Evolutionary conservation across 2,329 filamentous ascomycete species (phyloP).

Genomic region (Gnomoniopsis smithogilvyi): DNA sequence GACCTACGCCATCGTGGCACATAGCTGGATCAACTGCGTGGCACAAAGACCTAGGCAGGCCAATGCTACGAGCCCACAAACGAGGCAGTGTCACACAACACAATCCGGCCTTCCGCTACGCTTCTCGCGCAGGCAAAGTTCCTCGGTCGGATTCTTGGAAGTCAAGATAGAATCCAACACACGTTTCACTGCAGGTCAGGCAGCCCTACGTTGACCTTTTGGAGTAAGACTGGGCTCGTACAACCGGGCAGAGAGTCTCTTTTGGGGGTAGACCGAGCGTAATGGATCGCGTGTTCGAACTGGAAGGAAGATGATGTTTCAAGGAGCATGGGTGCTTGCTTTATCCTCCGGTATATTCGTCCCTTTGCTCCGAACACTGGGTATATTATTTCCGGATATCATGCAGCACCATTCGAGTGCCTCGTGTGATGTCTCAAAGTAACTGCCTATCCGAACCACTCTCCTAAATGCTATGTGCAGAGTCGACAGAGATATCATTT

Average conservation of each 20-base stretch:
- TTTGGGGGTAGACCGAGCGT: not conserved
- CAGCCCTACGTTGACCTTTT: not conserved
- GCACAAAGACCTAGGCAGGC: slow-evolving; percentile 10
- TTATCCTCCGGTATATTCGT: not conserved
- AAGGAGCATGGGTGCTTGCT: not conserved
- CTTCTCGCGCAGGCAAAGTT: not conserved
- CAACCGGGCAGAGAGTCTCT: not conserved
- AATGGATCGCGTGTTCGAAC: not conserved
- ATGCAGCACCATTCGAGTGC: no score
- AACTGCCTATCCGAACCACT: no score
- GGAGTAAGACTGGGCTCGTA: not conserved
- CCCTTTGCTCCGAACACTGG: not conserved
- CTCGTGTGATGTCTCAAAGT: no score
- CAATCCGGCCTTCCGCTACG: not conserved
- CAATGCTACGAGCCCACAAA: slow-evolving; percentile 18
- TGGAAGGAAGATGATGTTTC: not conserved
- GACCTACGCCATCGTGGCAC: slow-evolving; percentile 18
- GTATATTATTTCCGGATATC: no score
- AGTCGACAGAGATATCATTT: not conserved
- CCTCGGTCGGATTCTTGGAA: not conserved
- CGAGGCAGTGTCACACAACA: slow-evolving; percentile 15
- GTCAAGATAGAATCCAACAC: not conserved
- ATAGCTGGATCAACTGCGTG: slow-evolving; percentile 5
- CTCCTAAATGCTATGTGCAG: no score
- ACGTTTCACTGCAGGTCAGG: not conserved